These are phyloP conservation scores for Paxillus involutus DNA, from an alignment of 768 basidiomycete species.

Conservation along the genomic window DNA sequence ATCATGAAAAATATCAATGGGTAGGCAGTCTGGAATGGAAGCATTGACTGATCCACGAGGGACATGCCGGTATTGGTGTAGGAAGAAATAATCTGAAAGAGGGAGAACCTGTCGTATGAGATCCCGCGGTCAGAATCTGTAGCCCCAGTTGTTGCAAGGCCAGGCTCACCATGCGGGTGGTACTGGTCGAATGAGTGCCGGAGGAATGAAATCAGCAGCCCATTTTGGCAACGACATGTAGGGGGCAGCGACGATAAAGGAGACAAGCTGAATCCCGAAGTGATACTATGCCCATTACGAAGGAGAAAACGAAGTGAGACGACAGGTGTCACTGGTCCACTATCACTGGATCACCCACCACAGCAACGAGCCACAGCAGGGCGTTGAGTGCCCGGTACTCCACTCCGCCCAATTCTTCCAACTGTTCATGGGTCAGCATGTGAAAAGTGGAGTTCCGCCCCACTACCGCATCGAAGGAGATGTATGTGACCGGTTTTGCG, in stretches of 20 bases:
- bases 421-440: constrained; percentile 71
- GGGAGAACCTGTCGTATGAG: constrained; percentile 61
- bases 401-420: constrained; percentile 91
- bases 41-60: constrained; percentile 85
- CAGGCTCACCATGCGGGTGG: constrained; percentile 60
- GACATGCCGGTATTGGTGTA: constrained; percentile 91
- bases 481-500: constrained; percentile 68
- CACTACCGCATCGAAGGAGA: constrained; percentile 83
- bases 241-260: constrained; percentile 75
- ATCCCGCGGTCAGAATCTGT: background rate
- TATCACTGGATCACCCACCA: constrained; percentile 46
- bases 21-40: constrained; percentile 88
- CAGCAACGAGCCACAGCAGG: constrained; percentile 76
- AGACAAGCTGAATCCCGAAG: constrained; percentile 63
- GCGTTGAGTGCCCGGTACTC: constrained; percentile 86
- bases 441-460: constrained; percentile 78
- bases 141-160: background rate
- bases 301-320: background rate
- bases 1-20: constrained; percentile 73
- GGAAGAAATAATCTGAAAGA: constrained; percentile 82
- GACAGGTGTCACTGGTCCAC: background rate
- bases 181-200: constrained; percentile 54
- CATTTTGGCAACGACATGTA: constrained; percentile 70
- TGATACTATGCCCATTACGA: constrained; percentile 61
- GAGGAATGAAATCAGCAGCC: constrained; percentile 58